These are phyloP conservation scores for Rhizopogon hawkerae DNA, from an alignment of 1,284 basidiomycete species.

Conservation along the genomic window DNA sequence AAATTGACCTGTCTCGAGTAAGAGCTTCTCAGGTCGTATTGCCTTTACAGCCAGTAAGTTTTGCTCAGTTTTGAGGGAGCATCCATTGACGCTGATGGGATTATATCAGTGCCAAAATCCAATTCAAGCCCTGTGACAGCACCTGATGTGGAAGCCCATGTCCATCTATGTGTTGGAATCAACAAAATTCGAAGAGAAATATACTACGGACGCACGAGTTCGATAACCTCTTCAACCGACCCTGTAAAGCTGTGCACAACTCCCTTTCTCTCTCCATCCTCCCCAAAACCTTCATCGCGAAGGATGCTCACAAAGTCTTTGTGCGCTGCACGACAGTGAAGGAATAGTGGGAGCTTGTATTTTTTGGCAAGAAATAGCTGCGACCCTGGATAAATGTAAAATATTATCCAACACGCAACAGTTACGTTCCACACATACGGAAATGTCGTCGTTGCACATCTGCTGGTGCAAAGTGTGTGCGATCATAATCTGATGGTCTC, in stretches of 20 bases:
- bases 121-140: not conserved
- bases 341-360: conserved; percentile 71
- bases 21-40: conserved; percentile 57
- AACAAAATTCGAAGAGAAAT: not conserved
- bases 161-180: conserved; percentile 35
- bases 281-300: conserved; percentile 54
- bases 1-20: conserved; percentile 71
- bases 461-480: conserved; percentile 60
- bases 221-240: conserved; percentile 52
- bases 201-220: conserved; percentile 46
- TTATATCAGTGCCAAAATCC: not conserved
- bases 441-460: conserved; percentile 67
- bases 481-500: conserved; percentile 64
- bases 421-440: conserved; percentile 30
- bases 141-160: conserved; percentile 68
- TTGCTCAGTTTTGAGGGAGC: conserved; percentile 74
- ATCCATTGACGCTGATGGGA: conserved; percentile 63
- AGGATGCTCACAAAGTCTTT: conserved; percentile 66
- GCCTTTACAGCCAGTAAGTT: conserved; percentile 56
- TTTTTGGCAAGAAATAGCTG: conserved; percentile 69
- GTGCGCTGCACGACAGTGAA: conserved; percentile 78
- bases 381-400: conserved; percentile 28
- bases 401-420: not conserved
- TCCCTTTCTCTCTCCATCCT: conserved; percentile 56
- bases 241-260: conserved; percentile 90